phyloP scores from a whole-genome alignment of 192 early-diverging fungal species.

The Coemansia sp. region DNA sequence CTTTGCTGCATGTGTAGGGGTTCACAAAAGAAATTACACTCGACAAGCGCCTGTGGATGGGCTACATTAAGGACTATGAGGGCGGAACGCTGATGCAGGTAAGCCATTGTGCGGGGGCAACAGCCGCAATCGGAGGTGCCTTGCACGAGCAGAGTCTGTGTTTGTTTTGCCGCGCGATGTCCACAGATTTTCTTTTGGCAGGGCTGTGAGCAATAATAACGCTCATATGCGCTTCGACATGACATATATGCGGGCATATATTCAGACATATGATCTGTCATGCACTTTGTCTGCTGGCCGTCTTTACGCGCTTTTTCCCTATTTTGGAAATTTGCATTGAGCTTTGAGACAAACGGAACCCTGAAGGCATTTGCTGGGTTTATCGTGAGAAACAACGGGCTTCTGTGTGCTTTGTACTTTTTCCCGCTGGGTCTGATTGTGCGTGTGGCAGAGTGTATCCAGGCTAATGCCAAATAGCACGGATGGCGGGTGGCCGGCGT shows the following conservation, averaged over 20 bases:
- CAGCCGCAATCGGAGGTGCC: background rate
- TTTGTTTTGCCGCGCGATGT: background rate
- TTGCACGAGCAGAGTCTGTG: background rate
- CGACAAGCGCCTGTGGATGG: constrained; percentile 90
- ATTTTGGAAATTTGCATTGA: constrained; percentile 6
- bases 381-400: constrained; percentile 1
- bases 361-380: background rate
- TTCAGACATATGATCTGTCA: constrained; percentile 2
- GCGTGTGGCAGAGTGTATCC: background rate
- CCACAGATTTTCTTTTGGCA: background rate
- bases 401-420: background rate
- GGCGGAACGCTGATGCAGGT: constrained; percentile 93
- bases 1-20: constrained; percentile 52
- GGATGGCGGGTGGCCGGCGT: background rate
- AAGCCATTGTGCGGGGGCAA: constrained; percentile 6
- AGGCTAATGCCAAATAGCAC: background rate
- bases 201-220: too few relatives aligned
- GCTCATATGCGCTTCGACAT: too few relatives aligned
- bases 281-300: background rate
- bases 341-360: background rate
- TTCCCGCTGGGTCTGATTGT: background rate
- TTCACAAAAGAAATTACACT: constrained; percentile 97
- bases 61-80: constrained; percentile 99
- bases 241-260: too few relatives aligned
- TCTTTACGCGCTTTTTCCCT: background rate